Conservation (phyloP, 257 asterid species). For the Pogostemon cablin region DNA sequence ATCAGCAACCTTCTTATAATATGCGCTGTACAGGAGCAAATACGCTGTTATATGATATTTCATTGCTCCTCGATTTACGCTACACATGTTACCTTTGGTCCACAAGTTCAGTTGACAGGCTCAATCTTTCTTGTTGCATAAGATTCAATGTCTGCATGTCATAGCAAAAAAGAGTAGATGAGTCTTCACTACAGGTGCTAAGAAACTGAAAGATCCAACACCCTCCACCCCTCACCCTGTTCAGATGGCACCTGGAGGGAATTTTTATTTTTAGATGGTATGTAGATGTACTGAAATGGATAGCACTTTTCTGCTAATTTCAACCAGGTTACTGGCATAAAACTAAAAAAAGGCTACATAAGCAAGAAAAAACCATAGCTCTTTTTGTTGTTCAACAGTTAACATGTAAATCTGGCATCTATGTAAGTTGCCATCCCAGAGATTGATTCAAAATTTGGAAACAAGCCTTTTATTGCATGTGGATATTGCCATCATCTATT, state of each 20-base stretch:
- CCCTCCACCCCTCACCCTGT: neutral
- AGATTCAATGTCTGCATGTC: conserved; percentile 70
- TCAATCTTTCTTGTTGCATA: conserved; percentile 63
- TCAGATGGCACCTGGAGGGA: neutral
- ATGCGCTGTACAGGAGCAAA: conserved; percentile 47
- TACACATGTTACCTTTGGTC: conserved; percentile 58
- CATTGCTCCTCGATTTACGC: conserved; percentile 23
- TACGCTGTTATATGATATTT: conserved; percentile 28
- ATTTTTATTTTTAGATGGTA: neutral
- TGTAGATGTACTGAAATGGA: neutral
- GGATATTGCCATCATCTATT: conserved; percentile 4
- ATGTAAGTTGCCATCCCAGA: neutral
- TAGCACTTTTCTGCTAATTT: neutral
- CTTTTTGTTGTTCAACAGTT: neutral
- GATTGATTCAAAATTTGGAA: neutral
- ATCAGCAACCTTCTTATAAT: conserved; percentile 46
- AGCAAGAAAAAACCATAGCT: neutral
- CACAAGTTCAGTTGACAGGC: conserved; percentile 52
- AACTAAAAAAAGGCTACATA: neutral
- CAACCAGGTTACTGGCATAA: neutral
- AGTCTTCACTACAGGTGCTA: conserved; percentile 15
- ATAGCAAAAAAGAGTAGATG: conserved; percentile 31
- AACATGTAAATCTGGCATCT: conserved; percentile 1
- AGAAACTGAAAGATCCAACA: conserved; percentile 16
- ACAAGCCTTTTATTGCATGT: neutral